phyloP scores from a whole-genome alignment of 2,329 filamentous ascomycete genomes.

The Metarhizium sp. region DNA sequence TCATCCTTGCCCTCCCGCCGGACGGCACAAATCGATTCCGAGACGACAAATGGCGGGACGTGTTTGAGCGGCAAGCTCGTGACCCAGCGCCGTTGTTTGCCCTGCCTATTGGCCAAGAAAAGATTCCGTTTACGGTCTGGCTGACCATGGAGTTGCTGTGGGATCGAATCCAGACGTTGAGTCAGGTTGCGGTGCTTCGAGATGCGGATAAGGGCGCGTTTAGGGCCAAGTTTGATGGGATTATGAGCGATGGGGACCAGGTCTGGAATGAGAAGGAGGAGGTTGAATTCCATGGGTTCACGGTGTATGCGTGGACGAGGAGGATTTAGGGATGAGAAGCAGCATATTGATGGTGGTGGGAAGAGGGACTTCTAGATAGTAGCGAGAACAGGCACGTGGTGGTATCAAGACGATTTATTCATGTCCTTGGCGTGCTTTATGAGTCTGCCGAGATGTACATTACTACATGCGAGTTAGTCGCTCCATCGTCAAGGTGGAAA shows the following conservation, averaged over 20 bases:
- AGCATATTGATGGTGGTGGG: slow-evolving; percentile 12
- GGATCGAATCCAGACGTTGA: slow-evolving; percentile 56
- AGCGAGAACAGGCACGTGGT: background rate
- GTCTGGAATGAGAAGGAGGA: slow-evolving; percentile 52
- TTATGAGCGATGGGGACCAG: slow-evolving; percentile 41
- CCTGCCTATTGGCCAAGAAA: slow-evolving; percentile 49
- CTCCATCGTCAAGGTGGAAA: no score
- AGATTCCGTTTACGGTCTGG: slow-evolving; percentile 47
- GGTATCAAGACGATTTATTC: slow-evolving; percentile 11
- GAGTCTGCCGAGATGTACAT: slow-evolving; percentile 63
- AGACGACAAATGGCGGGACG: slow-evolving; percentile 51
- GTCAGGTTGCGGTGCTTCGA: slow-evolving; percentile 54
- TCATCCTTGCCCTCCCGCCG: slow-evolving; percentile 39
- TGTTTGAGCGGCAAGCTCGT: slow-evolving; percentile 52
- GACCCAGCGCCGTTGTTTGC: slow-evolving; percentile 41
- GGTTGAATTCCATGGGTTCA: slow-evolving; percentile 54
- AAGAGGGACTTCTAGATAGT: background rate
- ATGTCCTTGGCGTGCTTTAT: slow-evolving; percentile 16
- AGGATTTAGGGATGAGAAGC: slow-evolving; percentile 16
- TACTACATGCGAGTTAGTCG: slow-evolving; percentile 29
- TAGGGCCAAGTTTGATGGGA: slow-evolving; percentile 41
- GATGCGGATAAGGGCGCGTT: slow-evolving; percentile 39
- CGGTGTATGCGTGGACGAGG: slow-evolving; percentile 54
- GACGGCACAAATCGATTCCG: slow-evolving; percentile 58
- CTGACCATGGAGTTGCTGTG: slow-evolving; percentile 51